phyloP scores from a whole-genome alignment of 1,284 basidiomycete species.

The Cutaneotrichosporon sp. region DNA sequence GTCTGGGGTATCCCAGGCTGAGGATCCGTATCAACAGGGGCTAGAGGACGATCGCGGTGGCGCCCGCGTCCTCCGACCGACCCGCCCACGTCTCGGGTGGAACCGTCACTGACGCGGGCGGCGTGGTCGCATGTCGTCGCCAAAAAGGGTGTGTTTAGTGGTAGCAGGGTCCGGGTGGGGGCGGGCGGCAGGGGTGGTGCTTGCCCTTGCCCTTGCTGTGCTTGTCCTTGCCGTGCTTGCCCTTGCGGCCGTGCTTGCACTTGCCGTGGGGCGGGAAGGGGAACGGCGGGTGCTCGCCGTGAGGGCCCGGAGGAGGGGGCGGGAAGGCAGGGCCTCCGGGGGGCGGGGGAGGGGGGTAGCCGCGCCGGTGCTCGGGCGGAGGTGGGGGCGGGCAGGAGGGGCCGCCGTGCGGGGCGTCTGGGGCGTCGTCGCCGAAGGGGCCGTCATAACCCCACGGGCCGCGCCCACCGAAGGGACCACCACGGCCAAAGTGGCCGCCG shows the following conservation, averaged over 20 bases:
- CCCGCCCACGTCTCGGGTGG: slow-evolving; percentile 5
- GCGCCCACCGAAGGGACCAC: not conserved
- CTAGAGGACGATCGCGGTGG: slow-evolving; percentile 5
- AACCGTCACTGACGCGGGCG: not conserved
- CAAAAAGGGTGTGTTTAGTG: not conserved
- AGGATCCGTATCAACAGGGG: not conserved
- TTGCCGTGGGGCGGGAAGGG: not conserved
- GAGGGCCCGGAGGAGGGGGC: not conserved
- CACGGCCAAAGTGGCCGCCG: not conserved
- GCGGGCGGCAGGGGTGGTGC: not conserved
- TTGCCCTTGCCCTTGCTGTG: not conserved
- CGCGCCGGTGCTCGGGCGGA: too few relatives aligned
- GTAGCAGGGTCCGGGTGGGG: not conserved
- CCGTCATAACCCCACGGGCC: not conserved
- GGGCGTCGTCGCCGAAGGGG: not conserved
- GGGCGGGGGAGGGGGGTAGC: not conserved
- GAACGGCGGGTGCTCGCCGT: not conserved
- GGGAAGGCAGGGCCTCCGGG: not conserved
- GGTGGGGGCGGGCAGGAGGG: too few relatives aligned
- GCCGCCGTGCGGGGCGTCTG: not conserved
- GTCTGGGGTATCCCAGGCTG: too few relatives aligned
- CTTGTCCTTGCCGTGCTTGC: slow-evolving; percentile 1
- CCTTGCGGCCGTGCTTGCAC: not conserved
- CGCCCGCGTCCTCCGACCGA: slow-evolving; percentile 4
- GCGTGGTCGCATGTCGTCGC: not conserved